Evolutionary conservation across 2,329 filamentous ascomycete species (phyloP).

Genomic region (Paraconiothyrium brasiliense): DNA sequence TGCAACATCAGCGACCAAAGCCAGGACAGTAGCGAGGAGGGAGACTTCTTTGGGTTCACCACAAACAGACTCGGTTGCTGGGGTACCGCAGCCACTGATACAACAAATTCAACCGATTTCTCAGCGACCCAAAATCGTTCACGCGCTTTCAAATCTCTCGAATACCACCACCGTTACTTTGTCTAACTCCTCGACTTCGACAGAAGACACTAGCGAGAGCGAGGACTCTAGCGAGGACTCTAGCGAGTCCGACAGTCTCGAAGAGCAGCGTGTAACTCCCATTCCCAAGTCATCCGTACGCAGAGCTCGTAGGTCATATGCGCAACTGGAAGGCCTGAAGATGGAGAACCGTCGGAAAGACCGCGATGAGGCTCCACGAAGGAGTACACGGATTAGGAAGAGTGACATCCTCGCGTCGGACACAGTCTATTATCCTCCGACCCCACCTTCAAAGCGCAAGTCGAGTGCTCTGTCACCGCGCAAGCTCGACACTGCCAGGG

Average conservation of each 20-base stretch:
- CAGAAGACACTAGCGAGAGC: neutral
- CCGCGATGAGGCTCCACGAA: slow-evolving; percentile 25
- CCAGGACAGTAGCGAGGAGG: slow-evolving; percentile 21
- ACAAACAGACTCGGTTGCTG: slow-evolving; percentile 6
- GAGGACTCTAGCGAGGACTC: slow-evolving; percentile 10
- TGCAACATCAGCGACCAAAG: slow-evolving; percentile 44
- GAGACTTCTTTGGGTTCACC: slow-evolving; percentile 20
- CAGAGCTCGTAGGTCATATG: slow-evolving; percentile 20
- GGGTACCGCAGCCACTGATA: neutral
- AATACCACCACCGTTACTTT: neutral
- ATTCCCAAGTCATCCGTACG: slow-evolving; percentile 29
- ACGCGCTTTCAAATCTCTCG: slow-evolving; percentile 17
- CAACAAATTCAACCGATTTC: slow-evolving; percentile 15
- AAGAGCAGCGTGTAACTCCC: slow-evolving; percentile 23
- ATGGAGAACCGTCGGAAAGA: slow-evolving; percentile 42
- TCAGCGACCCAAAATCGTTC: slow-evolving; percentile 14
- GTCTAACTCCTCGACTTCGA: neutral
- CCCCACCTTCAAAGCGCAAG: slow-evolving; percentile 20
- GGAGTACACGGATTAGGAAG: slow-evolving; percentile 37
- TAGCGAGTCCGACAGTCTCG: slow-evolving; percentile 24
- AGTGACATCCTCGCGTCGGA: slow-evolving; percentile 44
- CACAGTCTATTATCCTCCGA: slow-evolving; percentile 28
- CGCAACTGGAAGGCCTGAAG: slow-evolving; percentile 38
- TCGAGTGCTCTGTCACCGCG: slow-evolving; percentile 19
- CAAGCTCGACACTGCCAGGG: slow-evolving; percentile 52